These are phyloP conservation scores for Lentinula lateritia DNA, from an alignment of 768 basidiomycete genomes.

Conservation along the genomic window DNA sequence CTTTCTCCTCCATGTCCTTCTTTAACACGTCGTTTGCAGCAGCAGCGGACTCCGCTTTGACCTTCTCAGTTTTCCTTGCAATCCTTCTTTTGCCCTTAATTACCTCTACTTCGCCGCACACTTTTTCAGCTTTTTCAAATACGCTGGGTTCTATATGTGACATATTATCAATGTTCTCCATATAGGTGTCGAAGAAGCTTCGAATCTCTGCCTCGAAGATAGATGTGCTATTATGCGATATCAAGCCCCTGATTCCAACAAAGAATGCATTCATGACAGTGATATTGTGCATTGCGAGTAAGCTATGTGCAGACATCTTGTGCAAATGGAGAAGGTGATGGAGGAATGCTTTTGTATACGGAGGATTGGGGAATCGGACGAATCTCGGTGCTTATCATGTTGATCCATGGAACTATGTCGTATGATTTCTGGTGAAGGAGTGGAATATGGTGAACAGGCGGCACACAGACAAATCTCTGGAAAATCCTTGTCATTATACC, in stretches of 20 bases:
- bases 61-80: constrained; percentile 52
- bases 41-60: constrained; percentile 6
- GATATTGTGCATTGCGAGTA: constrained; percentile 75
- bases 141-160: constrained; percentile 22
- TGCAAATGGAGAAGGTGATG: constrained; percentile 86
- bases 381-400: too few species aligned
- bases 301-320: constrained; percentile 81
- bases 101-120: constrained; percentile 63
- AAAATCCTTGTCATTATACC: constrained; percentile 8
- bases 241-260: constrained; percentile 40
- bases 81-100: constrained; percentile 75
- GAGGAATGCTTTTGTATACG: constrained; percentile 57
- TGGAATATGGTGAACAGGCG: constrained; percentile 45
- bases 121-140: constrained; percentile 43
- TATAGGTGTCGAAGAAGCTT: constrained; percentile 43
- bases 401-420: constrained; percentile 42
- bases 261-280: constrained; percentile 64
- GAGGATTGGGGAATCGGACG: constrained; percentile 18
- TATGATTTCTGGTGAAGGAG: constrained; percentile 24
- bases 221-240: constrained; percentile 10
- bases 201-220: constrained; percentile 41
- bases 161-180: not conserved
- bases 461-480: constrained; percentile 46
- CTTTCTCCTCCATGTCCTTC: not conserved
- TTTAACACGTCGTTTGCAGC: not conserved